Evolutionary conservation across 768 basidiomycete genomes (phyloP).

Genomic region (Pleurotus tuber-regium): DNA sequence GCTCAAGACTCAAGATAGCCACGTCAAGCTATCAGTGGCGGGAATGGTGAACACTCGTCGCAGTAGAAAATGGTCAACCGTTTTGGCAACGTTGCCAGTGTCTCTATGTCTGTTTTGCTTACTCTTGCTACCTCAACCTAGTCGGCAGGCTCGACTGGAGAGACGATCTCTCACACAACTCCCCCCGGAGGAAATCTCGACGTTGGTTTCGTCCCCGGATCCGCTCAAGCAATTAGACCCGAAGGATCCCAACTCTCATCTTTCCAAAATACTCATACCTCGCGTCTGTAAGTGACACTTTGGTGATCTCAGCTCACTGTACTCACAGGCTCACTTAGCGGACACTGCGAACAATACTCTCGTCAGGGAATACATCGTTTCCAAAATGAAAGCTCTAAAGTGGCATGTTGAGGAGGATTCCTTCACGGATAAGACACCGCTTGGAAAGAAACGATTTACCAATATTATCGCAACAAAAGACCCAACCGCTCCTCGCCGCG

Average conservation of each 20-base stretch:
- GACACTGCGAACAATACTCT: slow-evolving; percentile 76
- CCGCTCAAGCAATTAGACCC: slow-evolving; percentile 69
- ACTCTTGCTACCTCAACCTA: background rate
- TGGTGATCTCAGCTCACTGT: background rate
- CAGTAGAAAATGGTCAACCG: background rate
- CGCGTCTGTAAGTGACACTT: slow-evolving; percentile 56
- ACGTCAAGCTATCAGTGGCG: no score
- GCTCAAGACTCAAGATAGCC: no score
- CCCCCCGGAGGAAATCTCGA: slow-evolving; percentile 46
- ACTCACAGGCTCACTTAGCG: slow-evolving; percentile 33
- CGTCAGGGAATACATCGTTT: slow-evolving; percentile 80
- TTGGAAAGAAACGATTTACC: slow-evolving; percentile 74
- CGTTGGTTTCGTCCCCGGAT: slow-evolving; percentile 56
- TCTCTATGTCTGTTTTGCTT: slow-evolving; percentile 1
- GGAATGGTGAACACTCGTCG: background rate
- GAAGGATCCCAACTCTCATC: slow-evolving; percentile 61
- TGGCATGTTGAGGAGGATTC: slow-evolving; percentile 89
- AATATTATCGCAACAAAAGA: slow-evolving; percentile 97
- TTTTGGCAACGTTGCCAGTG: background rate
- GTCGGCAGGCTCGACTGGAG: slow-evolving; percentile 24
- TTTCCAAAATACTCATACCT: slow-evolving; percentile 86
- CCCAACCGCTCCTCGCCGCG: slow-evolving; percentile 72
- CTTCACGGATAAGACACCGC: slow-evolving; percentile 79
- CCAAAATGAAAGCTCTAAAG: slow-evolving; percentile 63
- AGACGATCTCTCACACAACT: slow-evolving; percentile 31